Evolutionary conservation across 768 basidiomycete genomes (phyloP).

Genomic region (Phanerochaete carnosa): DNA sequence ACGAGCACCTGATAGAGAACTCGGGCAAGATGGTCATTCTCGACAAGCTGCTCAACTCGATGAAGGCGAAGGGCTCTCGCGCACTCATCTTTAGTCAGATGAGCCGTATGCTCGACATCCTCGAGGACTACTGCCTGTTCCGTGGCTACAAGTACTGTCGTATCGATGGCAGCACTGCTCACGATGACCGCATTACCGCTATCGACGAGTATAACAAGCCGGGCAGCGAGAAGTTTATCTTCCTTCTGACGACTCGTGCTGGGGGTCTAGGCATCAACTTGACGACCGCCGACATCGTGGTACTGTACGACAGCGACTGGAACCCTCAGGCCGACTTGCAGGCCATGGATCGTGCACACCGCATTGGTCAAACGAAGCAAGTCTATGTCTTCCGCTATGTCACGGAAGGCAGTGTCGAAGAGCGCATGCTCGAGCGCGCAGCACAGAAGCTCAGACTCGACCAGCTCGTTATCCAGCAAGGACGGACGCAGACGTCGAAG

Average conservation of each 20-base stretch:
- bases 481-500: slow-evolving; percentile 76
- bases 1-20: slow-evolving; percentile 93
- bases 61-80: slow-evolving; percentile 93
- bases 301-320: slow-evolving; percentile 98
- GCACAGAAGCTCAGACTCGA: slow-evolving; percentile 94
- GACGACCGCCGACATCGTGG: slow-evolving; percentile 91
- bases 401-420: slow-evolving; percentile 93
- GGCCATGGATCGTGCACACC: slow-evolving; percentile 97
- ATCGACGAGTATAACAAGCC: slow-evolving; percentile 99
- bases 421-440: slow-evolving; percentile 90
- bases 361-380: slow-evolving; percentile 96
- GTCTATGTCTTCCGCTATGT: slow-evolving; percentile 98
- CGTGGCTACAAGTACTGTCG: slow-evolving; percentile 89
- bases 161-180: slow-evolving; percentile 93
- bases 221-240: slow-evolving; percentile 92
- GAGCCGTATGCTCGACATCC: slow-evolving; percentile 97
- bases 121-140: slow-evolving; percentile 97
- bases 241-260: slow-evolving; percentile 93
- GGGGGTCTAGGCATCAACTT: slow-evolving; percentile 97
- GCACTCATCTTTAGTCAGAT: slow-evolving; percentile 98
- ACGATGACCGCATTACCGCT: slow-evolving; percentile 91
- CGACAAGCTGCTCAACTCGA: slow-evolving; percentile 82
- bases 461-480: slow-evolving; percentile 96
- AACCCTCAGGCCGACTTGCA: slow-evolving; percentile 99
- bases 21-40: slow-evolving; percentile 97